Conservation (phyloP, 2,329 filamentous ascomycete species). For the Xylariaceae sp. region DNA sequence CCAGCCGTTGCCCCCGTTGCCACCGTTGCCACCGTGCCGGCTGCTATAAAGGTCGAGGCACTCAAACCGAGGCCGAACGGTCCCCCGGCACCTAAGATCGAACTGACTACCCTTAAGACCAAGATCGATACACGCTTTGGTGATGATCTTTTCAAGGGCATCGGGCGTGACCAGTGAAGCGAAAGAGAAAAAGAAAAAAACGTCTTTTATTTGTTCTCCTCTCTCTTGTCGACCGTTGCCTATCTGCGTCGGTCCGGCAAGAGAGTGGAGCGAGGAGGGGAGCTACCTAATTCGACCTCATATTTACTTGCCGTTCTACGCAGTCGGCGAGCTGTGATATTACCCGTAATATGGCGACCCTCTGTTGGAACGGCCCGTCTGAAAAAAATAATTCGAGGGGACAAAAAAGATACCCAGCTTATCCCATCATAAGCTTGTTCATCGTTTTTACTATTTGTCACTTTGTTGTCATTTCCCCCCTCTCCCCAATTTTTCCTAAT, state of each 20-base stretch:
- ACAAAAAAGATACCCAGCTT: slow-evolving; percentile 34
- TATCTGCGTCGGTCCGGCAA: neutral
- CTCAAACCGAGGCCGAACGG: slow-evolving; percentile 36
- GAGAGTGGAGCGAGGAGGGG: neutral
- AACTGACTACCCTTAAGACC: slow-evolving; percentile 48
- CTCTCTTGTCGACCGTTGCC: neutral
- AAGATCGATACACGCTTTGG: slow-evolving; percentile 44
- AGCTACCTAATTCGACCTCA: neutral
- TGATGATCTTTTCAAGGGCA: slow-evolving; percentile 53
- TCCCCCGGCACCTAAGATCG: slow-evolving; percentile 56
- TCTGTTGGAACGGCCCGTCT: slow-evolving; percentile 18
- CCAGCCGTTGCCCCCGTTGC: too few species aligned
- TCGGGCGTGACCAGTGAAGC: slow-evolving; percentile 27
- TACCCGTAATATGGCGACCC: slow-evolving; percentile 19
- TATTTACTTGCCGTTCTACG: slow-evolving; percentile 14
- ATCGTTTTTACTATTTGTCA: slow-evolving; percentile 28
- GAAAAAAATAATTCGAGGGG: slow-evolving; percentile 19
- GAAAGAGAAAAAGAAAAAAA: neutral
- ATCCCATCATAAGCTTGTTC: slow-evolving; percentile 28
- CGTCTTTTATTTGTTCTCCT: slow-evolving; percentile 3
- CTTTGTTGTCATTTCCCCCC: slow-evolving; percentile 19
- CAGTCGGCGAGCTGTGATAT: slow-evolving; percentile 22
- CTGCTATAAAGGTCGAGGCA: slow-evolving; percentile 40
- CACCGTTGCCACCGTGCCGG: slow-evolving; percentile 21
- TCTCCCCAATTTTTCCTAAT: slow-evolving; percentile 3